phyloP scores from a whole-genome alignment of 164 flowering plant species.

The Tetracentron sinense region DNA sequence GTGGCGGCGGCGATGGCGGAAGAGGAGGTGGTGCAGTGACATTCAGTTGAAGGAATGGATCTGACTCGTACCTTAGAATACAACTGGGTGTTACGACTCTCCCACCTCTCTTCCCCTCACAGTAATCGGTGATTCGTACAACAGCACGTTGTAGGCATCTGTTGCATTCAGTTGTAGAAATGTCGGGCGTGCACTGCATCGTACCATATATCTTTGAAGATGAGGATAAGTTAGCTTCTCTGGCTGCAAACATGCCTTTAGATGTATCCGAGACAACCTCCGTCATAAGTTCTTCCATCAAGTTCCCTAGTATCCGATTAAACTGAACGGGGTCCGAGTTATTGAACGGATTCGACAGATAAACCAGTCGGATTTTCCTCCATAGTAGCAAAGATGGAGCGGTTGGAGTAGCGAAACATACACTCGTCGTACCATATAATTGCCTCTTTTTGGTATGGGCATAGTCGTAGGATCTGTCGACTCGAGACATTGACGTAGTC shows the following conservation, averaged over 20 bases:
- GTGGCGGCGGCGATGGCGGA: no score
- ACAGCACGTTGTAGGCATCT: conserved; percentile 18
- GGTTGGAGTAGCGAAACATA: conserved; percentile 29
- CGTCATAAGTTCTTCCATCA: background rate
- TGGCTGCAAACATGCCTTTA: conserved; percentile 9
- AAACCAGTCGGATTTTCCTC: background rate
- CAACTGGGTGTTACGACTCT: conserved; percentile 29
- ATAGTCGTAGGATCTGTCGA: background rate
- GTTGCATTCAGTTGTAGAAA: conserved; percentile 19
- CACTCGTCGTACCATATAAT: conserved; percentile 28
- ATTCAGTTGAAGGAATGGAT: no score
- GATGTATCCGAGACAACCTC: conserved; percentile 1
- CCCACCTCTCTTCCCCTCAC: conserved; percentile 24
- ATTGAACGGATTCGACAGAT: background rate
- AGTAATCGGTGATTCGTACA: background rate
- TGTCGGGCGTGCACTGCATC: conserved; percentile 39
- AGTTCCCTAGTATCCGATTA: background rate
- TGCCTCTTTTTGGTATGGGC: conserved; percentile 19
- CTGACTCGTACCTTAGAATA: conserved; percentile 28
- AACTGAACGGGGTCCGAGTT: conserved; percentile 12
- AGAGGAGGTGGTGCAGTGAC: no score
- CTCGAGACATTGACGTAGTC: conserved; percentile 17
- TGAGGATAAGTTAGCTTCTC: conserved; percentile 3
- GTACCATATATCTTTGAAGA: conserved; percentile 21
- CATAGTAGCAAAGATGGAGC: conserved; percentile 8